Evolutionary conservation across 2,329 filamentous ascomycete genomes (phyloP), one percentile per base, ranked within the genome.

Genomic region (Hymenoscyphus salicellus): DNA sequence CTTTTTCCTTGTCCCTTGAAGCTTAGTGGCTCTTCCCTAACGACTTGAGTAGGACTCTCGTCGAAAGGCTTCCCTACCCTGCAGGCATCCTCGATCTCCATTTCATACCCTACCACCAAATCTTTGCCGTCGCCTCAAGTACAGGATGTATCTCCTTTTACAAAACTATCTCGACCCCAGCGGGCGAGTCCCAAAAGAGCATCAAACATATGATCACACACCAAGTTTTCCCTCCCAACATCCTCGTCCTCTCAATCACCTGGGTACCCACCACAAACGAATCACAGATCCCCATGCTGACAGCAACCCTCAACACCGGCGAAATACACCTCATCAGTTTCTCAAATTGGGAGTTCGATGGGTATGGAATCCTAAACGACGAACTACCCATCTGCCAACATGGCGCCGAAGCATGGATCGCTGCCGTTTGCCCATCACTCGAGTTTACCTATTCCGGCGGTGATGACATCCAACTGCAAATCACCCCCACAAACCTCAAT

Each of bases 21-120:
- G 43, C 28, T 43, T 55, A n/a, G 43, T n/a, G 41, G 23, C 38
- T 38, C 41, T 41, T n/a, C 5, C 32, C 59, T 60, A 26, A 43
- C n/a, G 57, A 67, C 69, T 65, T 68, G 63, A 69, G 30, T 62
- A 89, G 87, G 70, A 76, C 76, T 1, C 79, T 83, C 63, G 72
- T 89, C 4, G 85, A 91, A 73, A 88, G 83, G 0, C 68, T 88
- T 4, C 72, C 79, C 5, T 86, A 90, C 26, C 84, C 87, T 3
- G 92, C 88, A 61, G 93, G 92, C 5, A 84, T 97, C 32, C 83
- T 97, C 61, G 93, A 97, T 75, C 80, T 97, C 33, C 91, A 93
- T 71, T 98, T 97, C 76, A 86, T 89, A 66, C 86, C 84, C 1
- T 73, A 78, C 60, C 68, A 72, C 1, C 78, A 77, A 59, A 78